phyloP scores from a whole-genome alignment of 139 green algal genomes.

The Auxenochlorella pyrenoidosa region DNA sequence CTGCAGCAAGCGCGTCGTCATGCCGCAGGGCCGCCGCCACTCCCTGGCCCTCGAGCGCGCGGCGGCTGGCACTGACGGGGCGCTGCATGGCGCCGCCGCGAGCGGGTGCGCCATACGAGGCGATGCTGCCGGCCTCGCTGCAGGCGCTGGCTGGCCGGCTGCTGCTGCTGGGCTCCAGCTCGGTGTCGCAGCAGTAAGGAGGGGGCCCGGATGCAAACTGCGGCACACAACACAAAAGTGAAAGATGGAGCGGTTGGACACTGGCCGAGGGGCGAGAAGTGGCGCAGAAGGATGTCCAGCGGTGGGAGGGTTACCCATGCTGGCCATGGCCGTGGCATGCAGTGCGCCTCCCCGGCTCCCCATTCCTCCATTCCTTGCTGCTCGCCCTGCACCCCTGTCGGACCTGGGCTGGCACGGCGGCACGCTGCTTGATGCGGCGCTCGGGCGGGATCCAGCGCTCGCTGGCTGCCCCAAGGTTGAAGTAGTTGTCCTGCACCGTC shows the following conservation, averaged over 20 bases:
- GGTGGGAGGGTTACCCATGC: too few species aligned
- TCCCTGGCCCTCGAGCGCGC: not conserved
- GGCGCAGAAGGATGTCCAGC: too few species aligned
- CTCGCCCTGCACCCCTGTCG: not conserved
- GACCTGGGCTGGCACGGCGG: constrained; percentile 13
- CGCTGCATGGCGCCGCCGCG: not conserved
- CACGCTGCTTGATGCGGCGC: constrained; percentile 32
- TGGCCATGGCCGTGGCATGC: too few species aligned
- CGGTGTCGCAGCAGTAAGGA: constrained; percentile 1
- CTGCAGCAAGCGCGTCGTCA: not conserved
- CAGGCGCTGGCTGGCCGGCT: not conserved
- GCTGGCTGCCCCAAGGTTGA: constrained; percentile 41
- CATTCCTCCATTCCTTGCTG: not conserved
- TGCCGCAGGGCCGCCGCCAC: constrained; percentile 6
- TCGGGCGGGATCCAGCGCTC: constrained; percentile 53
- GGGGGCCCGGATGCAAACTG: constrained; percentile 13
- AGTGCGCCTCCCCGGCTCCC: too few species aligned
- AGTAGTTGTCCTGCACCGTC: constrained; percentile 39
- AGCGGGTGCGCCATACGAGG: not conserved
- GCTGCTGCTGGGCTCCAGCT: not conserved
- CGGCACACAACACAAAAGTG: not conserved
- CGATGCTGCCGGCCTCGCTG: too few species aligned
- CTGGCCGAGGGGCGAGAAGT: too few species aligned
- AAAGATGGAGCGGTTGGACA: too few species aligned
- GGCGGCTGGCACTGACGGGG: not conserved